Conservation (phyloP, 2,329 filamentous ascomycete genomes). For the Xylaria sp. region DNA sequence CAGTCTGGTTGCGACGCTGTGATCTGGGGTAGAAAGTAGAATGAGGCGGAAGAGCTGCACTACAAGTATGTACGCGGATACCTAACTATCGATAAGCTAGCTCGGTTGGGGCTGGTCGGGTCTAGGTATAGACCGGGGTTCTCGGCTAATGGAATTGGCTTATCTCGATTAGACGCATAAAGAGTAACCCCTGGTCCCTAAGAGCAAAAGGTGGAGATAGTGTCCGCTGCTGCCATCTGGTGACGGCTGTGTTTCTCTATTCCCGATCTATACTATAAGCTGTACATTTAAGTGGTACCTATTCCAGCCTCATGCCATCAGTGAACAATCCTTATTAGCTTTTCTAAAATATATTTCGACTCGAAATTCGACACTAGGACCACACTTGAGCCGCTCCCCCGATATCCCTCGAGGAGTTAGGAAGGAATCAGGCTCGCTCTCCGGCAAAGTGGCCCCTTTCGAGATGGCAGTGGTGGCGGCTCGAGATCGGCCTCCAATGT, state of each 20-base stretch:
- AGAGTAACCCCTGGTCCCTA: neutral
- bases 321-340: neutral
- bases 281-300: too few species aligned
- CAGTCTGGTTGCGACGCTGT: neutral
- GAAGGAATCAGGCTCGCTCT: too few species aligned
- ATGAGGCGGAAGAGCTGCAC: too few species aligned
- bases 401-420: too few species aligned
- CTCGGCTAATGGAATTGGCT: neutral
- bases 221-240: neutral
- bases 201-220: neutral
- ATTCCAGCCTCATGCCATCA: neutral
- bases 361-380: neutral
- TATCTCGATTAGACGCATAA: neutral
- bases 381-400: neutral
- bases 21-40: neutral
- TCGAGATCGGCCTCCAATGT: constrained; percentile 1
- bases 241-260: neutral
- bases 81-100: neutral
- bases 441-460: neutral
- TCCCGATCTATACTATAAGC: too few species aligned
- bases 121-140: too few species aligned
- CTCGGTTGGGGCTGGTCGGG: too few species aligned
- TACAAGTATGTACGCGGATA: neutral
- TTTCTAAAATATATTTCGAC: neutral
- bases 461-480: neutral